A percentile compares a stretch with the other conserved stretches of the same genome.
Evolutionary conservation across 352 stramenopile genomes (phyloP).

Genomic region (Phytophthora europaea): DNA sequence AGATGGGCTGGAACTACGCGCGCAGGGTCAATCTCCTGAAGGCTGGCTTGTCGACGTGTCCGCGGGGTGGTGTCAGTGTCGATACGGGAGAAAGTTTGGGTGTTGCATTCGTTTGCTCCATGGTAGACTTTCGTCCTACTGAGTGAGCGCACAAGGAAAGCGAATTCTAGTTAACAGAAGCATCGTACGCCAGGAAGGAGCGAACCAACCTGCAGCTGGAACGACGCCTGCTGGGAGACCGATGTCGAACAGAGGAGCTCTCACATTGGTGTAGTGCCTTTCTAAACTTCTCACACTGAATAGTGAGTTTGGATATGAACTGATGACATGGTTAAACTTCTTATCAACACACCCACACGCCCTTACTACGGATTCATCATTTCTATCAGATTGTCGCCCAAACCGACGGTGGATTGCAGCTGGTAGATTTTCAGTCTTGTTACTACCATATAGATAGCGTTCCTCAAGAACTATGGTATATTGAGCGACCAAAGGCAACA

Average conservation of each 20-base stretch:
- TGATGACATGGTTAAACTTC: too few species aligned
- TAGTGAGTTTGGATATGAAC: not conserved
- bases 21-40: not conserved
- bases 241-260: not conserved
- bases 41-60: constrained; percentile 12
- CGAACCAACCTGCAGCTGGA: not conserved
- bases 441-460: too few species aligned
- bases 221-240: constrained; percentile 1
- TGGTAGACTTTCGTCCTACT: too few species aligned
- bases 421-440: too few species aligned
- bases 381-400: too few species aligned
- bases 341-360: not conserved
- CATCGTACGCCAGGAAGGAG: not conserved
- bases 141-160: not conserved
- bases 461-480: too few species aligned
- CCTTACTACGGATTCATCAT: too few species aligned
- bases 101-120: constrained; percentile 13
- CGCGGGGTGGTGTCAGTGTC: constrained; percentile 3
- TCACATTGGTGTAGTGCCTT: too few species aligned
- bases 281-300: not conserved
- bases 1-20: constrained; percentile 13
- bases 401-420: too few species aligned
- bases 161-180: constrained; percentile 9
- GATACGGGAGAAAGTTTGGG: constrained; percentile 8
- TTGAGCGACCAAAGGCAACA: too few species aligned